These are phyloP conservation scores for Tetradesmus lagerheimii DNA, from an alignment of 139 green algal genomes.

Conservation along the genomic window DNA sequence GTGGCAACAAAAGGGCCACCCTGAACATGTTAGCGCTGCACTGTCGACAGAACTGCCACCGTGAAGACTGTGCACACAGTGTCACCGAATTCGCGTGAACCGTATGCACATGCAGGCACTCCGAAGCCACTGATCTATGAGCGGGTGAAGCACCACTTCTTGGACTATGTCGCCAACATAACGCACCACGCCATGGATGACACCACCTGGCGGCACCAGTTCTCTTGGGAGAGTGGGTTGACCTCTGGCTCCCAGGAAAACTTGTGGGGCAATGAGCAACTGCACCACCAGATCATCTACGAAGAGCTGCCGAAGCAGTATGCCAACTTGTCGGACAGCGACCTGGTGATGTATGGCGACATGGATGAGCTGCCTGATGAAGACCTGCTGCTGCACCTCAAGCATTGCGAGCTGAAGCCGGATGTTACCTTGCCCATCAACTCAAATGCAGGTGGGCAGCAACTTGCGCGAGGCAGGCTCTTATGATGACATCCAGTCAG, in stretches of 20 bases:
- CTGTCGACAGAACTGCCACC: too few relatives aligned
- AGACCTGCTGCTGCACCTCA: background rate
- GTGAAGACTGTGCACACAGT: too few relatives aligned
- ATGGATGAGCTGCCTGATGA: constrained; percentile 13
- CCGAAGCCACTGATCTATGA: background rate
- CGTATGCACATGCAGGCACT: background rate
- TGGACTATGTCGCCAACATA: background rate
- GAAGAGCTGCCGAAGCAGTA: constrained; percentile 1
- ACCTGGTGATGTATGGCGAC: constrained; percentile 7
- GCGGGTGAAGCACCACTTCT: background rate
- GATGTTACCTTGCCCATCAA: background rate
- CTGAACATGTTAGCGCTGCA: too few relatives aligned
- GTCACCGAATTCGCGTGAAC: too few relatives aligned
- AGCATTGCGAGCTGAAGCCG: background rate
- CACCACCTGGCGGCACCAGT: background rate
- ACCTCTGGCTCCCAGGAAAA: background rate
- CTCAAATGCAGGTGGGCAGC: background rate
- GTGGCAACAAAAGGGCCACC: too few relatives aligned
- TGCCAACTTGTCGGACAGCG: background rate
- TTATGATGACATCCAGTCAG: background rate
- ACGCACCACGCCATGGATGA: constrained; percentile 1
- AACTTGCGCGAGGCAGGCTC: background rate
- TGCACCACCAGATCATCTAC: background rate
- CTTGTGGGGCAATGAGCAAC: background rate
- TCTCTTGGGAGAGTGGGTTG: background rate